Evolutionary conservation across 2,329 filamentous ascomycete genomes (phyloP), one percentile per base, ranked within the genome.

Genomic region (Fusarium sp.): DNA sequence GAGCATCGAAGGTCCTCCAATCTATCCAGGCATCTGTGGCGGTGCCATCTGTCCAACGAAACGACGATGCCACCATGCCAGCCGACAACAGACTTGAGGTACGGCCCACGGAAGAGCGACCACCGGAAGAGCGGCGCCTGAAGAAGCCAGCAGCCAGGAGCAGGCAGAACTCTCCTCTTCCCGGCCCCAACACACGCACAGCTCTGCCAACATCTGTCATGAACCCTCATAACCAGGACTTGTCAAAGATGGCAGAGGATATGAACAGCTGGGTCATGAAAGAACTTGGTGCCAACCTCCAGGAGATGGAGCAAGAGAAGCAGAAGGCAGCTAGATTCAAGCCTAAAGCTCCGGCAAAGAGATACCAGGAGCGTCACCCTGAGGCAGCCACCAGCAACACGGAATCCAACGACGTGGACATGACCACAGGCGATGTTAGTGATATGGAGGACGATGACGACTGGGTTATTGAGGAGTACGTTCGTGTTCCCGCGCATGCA

Each of bases 401-500:
- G 15, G 62, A 54, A 12, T 43, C 62, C 32, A 67, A 56, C 9
- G 76, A 78, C 34, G 69, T 66, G 15, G 80, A 79, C 34, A 74
- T 75, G 48, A 74, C 74, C 26, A 77, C 79, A 71, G 79, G 77
- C 21, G 78, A 82, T n/a, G 74, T 74, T 17, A 81, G 77, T 55
- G 79, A 80, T 24, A 80, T 79, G 19, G 83, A 85, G 15, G 77
- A 78, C 20, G 77, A 84, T 57, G 82, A 82, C 5, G 87, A 89
- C 51, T 90, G 89, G 78, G 81, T 90, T 26, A 84, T 88, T 42
- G 88, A 90, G 61, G 89, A 88, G 39, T 90, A 90, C 69, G 81
- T 89, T 51, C 87, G 88, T 34, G 82, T 90, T 19, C 85, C 87
- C 3, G 84, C 81, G 4, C 81, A 83, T 57, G 80, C 79, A 24